Percentiles rank a stretch among this genome's conserved stretches.
Evolutionary conservation across 1,284 basidiomycete species (phyloP).

Genomic region (Rhodotorula glutinis): DNA sequence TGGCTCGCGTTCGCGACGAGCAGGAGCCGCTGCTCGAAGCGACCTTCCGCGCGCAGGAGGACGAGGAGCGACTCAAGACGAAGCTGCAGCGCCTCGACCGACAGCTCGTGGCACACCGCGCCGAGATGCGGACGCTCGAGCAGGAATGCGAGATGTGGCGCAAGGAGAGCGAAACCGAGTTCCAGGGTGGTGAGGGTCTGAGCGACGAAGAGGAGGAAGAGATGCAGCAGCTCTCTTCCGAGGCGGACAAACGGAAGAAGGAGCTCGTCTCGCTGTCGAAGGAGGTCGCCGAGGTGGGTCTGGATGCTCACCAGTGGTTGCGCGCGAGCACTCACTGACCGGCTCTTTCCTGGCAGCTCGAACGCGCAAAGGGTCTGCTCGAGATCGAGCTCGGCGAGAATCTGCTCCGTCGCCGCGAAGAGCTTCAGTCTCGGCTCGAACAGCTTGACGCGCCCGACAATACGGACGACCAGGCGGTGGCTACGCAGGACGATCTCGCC

Average conservation of each 20-base stretch:
- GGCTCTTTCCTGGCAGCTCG: slow-evolving; percentile 56
- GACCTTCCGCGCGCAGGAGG: slow-evolving; percentile 60
- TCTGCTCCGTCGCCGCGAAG: slow-evolving; percentile 71
- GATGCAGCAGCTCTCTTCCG: slow-evolving; percentile 68
- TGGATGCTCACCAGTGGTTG: slow-evolving; percentile 2
- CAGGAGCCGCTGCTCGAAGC: slow-evolving; percentile 68
- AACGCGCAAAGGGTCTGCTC: slow-evolving; percentile 70
- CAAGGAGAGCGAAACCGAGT: slow-evolving; percentile 70
- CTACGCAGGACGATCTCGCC: slow-evolving; percentile 60
- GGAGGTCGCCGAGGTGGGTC: slow-evolving; percentile 66
- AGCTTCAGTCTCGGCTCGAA: slow-evolving; percentile 74
- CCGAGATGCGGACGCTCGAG: slow-evolving; percentile 62
- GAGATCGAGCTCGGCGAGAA: slow-evolving; percentile 93
- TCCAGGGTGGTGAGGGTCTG: slow-evolving; percentile 62
- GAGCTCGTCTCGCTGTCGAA: slow-evolving; percentile 66
- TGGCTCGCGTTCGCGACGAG: slow-evolving; percentile 66
- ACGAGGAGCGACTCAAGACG: slow-evolving; percentile 67
- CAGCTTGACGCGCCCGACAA: slow-evolving; percentile 59
- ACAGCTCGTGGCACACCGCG: slow-evolving; percentile 67
- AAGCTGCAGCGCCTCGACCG: slow-evolving; percentile 65
- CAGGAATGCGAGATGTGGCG: slow-evolving; percentile 62
- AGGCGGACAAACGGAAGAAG: slow-evolving; percentile 71
- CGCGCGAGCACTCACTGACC: background rate
- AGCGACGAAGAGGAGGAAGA: slow-evolving; percentile 66
- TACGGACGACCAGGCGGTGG: slow-evolving; percentile 53